Conservation (phyloP, 83 land plant genomes). For the Diphasiastrum complanatum region DNA sequence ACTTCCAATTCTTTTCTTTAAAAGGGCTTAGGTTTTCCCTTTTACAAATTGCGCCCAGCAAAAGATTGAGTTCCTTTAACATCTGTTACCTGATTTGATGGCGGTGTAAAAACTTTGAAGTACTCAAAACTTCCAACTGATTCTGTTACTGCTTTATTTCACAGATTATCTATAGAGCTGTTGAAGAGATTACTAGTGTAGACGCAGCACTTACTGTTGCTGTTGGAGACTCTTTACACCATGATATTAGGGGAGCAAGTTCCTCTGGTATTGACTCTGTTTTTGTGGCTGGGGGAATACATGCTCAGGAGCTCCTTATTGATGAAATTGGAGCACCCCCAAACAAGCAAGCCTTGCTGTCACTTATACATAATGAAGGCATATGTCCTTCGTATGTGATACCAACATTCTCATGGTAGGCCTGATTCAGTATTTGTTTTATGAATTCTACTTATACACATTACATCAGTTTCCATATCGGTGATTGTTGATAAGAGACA, state of each 20-base stretch:
- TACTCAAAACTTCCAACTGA: too few species aligned
- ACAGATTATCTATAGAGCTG: slow-evolving; percentile 66
- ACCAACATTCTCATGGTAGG: slow-evolving; percentile 61
- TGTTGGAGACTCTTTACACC: slow-evolving; percentile 83
- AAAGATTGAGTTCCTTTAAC: background rate
- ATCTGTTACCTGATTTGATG: background rate
- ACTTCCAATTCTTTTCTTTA: background rate
- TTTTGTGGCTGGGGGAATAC: slow-evolving; percentile 74
- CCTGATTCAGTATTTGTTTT: too few species aligned
- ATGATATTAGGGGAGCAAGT: slow-evolving; percentile 75
- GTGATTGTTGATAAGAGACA: too few species aligned
- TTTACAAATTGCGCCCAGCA: too few species aligned
- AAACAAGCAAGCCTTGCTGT: slow-evolving; percentile 25
- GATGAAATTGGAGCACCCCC: slow-evolving; percentile 45
- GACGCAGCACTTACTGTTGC: slow-evolving; percentile 55
- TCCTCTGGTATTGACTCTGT: slow-evolving; percentile 49
- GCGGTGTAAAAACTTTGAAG: too few species aligned
- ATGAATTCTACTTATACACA: too few species aligned
- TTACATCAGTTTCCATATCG: too few species aligned
- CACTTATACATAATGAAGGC: slow-evolving; percentile 34
- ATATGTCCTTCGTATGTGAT: slow-evolving; percentile 52
- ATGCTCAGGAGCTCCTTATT: slow-evolving; percentile 66
- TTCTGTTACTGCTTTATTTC: too few species aligned
- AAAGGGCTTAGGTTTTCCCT: background rate
- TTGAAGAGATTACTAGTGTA: slow-evolving; percentile 45